These are phyloP conservation scores for Cutaneotrichosporon cutaneum DNA, from an alignment of 1,284 basidiomycete genomes.

Conservation along the genomic window DNA sequence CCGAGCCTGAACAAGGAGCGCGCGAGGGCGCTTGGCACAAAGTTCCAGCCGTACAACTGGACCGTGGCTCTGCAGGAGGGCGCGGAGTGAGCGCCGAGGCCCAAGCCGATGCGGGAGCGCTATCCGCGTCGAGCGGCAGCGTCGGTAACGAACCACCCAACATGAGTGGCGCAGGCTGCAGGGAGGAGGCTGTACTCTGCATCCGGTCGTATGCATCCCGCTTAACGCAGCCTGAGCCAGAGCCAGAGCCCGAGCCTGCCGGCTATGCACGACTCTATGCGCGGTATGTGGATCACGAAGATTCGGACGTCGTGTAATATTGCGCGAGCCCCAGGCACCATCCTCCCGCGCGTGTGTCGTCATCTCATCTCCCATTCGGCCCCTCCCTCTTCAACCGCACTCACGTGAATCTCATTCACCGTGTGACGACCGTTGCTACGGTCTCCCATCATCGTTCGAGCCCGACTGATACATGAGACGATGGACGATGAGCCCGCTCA, in stretches of 20 bases:
- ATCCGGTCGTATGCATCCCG: neutral
- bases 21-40: conserved; percentile 56
- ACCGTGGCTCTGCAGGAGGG: conserved; percentile 39
- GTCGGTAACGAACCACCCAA: neutral
- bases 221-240: neutral
- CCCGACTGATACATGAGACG: neutral
- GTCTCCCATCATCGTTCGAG: neutral
- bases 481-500: neutral
- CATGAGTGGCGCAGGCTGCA: neutral
- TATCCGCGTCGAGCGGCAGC: no score
- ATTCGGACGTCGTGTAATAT: neutral
- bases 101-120: neutral
- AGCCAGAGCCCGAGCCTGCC: neutral
- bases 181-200: neutral
- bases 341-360: neutral
- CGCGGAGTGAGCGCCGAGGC: neutral
- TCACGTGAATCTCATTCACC: neutral
- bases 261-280: neutral
- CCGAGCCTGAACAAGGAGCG: conserved; percentile 67
- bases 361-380: neutral
- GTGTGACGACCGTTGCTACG: neutral
- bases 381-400: neutral
- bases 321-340: neutral
- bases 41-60: conserved; percentile 54
- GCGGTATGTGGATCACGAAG: neutral